Percentiles rank a stretch among this genome's conserved stretches.
phyloP scores from a whole-genome alignment of 106 monocot genomes.

The Acorus calamus region DNA sequence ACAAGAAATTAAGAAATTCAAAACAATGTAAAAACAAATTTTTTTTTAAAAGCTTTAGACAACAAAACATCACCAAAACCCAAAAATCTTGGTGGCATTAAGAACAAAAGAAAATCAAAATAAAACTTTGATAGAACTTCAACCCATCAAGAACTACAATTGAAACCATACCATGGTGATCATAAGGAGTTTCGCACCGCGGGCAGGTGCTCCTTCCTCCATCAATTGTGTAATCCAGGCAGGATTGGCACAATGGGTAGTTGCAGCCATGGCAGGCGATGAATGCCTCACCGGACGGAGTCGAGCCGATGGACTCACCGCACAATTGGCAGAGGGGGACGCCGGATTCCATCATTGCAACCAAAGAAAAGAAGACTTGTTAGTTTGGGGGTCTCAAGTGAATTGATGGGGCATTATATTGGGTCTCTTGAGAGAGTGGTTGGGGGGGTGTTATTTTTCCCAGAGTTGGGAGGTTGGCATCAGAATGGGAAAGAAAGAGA shows the following conservation, averaged over 20 bases:
- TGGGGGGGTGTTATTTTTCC: background rate
- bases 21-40: too few species aligned
- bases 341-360: constrained; percentile 34
- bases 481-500: background rate
- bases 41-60: too few species aligned
- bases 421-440: constrained; percentile 1
- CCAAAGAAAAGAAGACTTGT: background rate
- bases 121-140: too few species aligned
- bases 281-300: constrained; percentile 14
- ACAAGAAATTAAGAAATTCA: too few species aligned
- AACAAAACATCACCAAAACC: too few species aligned
- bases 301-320: constrained; percentile 24
- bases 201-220: constrained; percentile 31
- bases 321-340: constrained; percentile 38
- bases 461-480: constrained; percentile 44
- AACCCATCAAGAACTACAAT: too few species aligned
- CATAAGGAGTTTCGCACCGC: constrained; percentile 46
- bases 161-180: constrained; percentile 9
- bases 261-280: constrained; percentile 31
- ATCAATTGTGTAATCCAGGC: constrained; percentile 35
- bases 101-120: too few species aligned
- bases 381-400: background rate
- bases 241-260: constrained; percentile 35
- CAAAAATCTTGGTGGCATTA: too few species aligned
- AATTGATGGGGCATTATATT: constrained; percentile 14